Evolutionary conservation across 202 grass and related monocot species (phyloP), one percentile per base, ranked within the genome.

Genomic region (Saccharum hybrid): DNA sequence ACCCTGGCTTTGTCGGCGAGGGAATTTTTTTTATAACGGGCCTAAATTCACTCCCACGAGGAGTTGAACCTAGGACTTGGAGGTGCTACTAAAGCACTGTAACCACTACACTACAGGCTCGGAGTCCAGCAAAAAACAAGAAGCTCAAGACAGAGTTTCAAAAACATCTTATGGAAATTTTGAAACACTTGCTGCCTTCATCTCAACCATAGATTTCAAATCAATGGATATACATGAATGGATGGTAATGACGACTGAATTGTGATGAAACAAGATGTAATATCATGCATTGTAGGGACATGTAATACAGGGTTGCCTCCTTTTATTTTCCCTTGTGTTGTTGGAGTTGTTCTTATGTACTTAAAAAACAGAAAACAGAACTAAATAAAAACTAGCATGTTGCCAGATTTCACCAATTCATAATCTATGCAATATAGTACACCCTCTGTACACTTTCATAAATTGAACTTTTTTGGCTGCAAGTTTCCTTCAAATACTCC

Each of bases 391-490:
- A 63, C 15, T 8, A 71, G 10, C 33, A 61, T 68, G 78, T 73
- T 41, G 63, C n/a, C 28, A 75, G 6, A 74, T 87, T 79, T 78
- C 57, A 48, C 34, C n/a, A 10, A 84, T 68, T 71, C 18, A n/a
- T 63, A 10, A 74, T 71, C 18, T 59, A 33, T 22, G 31, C 10
- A 75, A 46, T 34, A 39, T 63, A 71, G 41, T 26, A 8, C 42
- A 26, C 3, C 12, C 6, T 46, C 22, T 72, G 23, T 51, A 28
- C 43, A 19, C 7, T 28, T 43, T 48, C 18, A 51, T 72, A 51
- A 72, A 16, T 72, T 72, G 41, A 33, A 72, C 42, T 60, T 4
- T 46, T 51, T 51, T 51, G 7, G 22, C 70, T 49, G 33, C 70
- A 51, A 70, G 12, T 70, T 70, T 43, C 37, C 41, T 40, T 68